A percentile compares a stretch with the other conserved stretches of the same genome.
Evolutionary conservation across 768 basidiomycete genomes (phyloP).

Genomic region (Flagelloscypha sp.): DNA sequence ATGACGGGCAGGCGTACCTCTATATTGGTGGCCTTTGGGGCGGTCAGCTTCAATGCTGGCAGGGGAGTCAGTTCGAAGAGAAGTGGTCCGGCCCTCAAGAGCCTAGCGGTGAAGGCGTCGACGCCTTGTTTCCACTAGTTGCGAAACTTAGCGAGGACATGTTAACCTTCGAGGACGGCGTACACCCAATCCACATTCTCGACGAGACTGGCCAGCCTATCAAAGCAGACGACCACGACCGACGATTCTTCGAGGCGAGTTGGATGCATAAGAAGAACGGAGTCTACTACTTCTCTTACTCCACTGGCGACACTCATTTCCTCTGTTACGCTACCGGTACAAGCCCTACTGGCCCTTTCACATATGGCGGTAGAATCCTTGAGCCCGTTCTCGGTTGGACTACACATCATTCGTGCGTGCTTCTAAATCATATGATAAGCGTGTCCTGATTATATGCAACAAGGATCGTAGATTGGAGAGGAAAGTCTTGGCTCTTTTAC

Average conservation of each 20-base stretch:
- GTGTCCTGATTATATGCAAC: too few relatives aligned
- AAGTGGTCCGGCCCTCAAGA: too few relatives aligned
- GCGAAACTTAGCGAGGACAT: slow-evolving; percentile 14
- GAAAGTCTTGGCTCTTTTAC: slow-evolving; percentile 14
- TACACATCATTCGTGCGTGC: slow-evolving; percentile 17
- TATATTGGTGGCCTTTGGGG: slow-evolving; percentile 18
- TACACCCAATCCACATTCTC: slow-evolving; percentile 11
- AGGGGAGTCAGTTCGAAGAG: slow-evolving; percentile 8
- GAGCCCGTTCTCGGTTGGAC: slow-evolving; percentile 17
- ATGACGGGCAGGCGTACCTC: slow-evolving; percentile 15
- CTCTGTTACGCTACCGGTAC: slow-evolving; percentile 14
- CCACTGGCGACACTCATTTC: slow-evolving; percentile 17
- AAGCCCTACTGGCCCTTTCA: slow-evolving; percentile 15
- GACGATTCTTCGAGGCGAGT: slow-evolving; percentile 17
- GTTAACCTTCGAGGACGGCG: slow-evolving; percentile 12
- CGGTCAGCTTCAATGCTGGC: slow-evolving; percentile 17
- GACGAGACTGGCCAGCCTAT: slow-evolving; percentile 13
- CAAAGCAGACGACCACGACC: slow-evolving; percentile 15
- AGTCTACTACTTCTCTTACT: slow-evolving; percentile 16
- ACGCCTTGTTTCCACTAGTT: slow-evolving; percentile 11
- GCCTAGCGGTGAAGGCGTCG: slow-evolving; percentile 7
- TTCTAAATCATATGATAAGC: too few relatives aligned
- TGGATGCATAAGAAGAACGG: slow-evolving; percentile 17
- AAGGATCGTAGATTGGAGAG: slow-evolving; percentile 15
- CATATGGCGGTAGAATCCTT: slow-evolving; percentile 15